Base-by-base conservation (phyloP, 768 basidiomycete species). In the Phaeolepiota aurea region DNA sequence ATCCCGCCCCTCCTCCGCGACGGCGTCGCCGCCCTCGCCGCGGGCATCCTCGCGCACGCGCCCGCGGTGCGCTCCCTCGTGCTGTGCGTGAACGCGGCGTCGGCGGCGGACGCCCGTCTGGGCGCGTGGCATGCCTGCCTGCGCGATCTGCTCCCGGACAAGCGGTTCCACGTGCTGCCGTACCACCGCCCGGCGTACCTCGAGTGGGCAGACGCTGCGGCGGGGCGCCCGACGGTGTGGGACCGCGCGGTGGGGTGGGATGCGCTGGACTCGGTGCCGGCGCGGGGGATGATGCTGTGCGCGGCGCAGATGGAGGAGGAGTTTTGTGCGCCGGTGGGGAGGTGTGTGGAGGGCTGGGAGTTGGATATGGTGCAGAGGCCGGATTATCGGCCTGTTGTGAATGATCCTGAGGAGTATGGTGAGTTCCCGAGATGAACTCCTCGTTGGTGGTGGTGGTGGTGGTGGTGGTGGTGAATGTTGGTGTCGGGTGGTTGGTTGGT, bases 131-230 rank as follows among this genome's bases (percentile, higher is more conserved):
- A 45, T 1, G 18, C 15, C 3, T 38, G 25, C 32, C 39, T 57
- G 18, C 38, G 44, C 15, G 12, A 30, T 3, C 50, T 48, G 36
- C 11, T 49, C 9, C 25, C 23, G 14, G 57, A 59, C 38, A 42
- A 43, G 11, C 50, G 56, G 1, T 57, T 59, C 35, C 36, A 46
- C 16, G 34, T 59, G 15, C 41, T 57, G 2, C 51, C 54, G 0
- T 49, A 52, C 18, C 55, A 46, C 21, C 51, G 48, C 4, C 42
- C 42, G 3, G 50, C 53, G 3, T 45, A 48, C 7, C 19, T 47
- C 20, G 56, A 59, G 31, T 59, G 57, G 57, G 43, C 42, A 5
- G 45, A 46, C 14, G 41, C 54, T 13, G 40, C 52, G 1, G 37
- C 45, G 10, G 47, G 49, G 4, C 34, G 37, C 16, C 31, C 37